phyloP scores from a whole-genome alignment of 1,139 yeast species.

The Blastobotrys petasosporus region DNA sequence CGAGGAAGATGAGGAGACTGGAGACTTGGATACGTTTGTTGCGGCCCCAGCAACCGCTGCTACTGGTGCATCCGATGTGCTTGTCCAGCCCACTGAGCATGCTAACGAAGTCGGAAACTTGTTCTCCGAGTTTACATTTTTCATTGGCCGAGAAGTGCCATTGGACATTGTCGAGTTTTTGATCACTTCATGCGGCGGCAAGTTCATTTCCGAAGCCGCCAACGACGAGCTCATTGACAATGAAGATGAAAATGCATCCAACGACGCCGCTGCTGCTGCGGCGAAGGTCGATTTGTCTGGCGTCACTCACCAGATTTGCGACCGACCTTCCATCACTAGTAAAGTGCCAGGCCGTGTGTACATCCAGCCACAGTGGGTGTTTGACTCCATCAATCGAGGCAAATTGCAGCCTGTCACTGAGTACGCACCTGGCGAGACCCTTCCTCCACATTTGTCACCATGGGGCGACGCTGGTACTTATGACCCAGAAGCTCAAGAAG shows the following conservation, averaged over 20 bases:
- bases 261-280: slow-evolving; percentile 17
- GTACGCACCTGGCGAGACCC: slow-evolving; percentile 89
- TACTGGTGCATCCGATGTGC: slow-evolving; percentile 65
- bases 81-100: slow-evolving; percentile 71
- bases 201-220: slow-evolving; percentile 78
- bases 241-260: slow-evolving; percentile 30
- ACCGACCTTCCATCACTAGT: slow-evolving; percentile 73
- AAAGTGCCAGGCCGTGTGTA: slow-evolving; percentile 91
- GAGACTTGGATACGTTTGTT: slow-evolving; percentile 63
- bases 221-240: slow-evolving; percentile 59
- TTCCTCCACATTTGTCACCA: slow-evolving; percentile 97
- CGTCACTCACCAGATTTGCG: slow-evolving; percentile 90
- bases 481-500: slow-evolving; percentile 61
- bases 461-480: slow-evolving; percentile 96
- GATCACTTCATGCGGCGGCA: slow-evolving; percentile 83
- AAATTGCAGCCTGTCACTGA: slow-evolving; percentile 66
- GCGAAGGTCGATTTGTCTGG: slow-evolving; percentile 54
- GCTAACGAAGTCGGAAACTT: slow-evolving; percentile 55
- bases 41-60: slow-evolving; percentile 44
- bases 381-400: slow-evolving; percentile 81
- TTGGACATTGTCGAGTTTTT: slow-evolving; percentile 85
- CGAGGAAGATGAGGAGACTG: slow-evolving; percentile 37
- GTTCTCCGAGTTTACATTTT: slow-evolving; percentile 72
- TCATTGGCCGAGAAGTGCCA: slow-evolving; percentile 92
- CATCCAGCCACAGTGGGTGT: slow-evolving; percentile 96